Evolutionary conservation across 192 early-diverging fungal genomes (phyloP).

Genomic region (Glomus cerebriforme): DNA sequence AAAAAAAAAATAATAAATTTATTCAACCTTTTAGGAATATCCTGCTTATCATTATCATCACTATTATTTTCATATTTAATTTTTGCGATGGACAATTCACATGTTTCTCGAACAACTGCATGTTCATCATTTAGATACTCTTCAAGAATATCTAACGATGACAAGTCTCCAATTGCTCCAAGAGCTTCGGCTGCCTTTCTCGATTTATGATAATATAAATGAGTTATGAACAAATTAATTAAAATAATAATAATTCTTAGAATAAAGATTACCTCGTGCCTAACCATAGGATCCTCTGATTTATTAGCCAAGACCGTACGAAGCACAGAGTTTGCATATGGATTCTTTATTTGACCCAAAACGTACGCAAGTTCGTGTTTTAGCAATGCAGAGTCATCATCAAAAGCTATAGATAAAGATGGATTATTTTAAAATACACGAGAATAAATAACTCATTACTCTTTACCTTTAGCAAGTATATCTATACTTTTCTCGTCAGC

Average conservation of each 20-base stretch:
- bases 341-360: constrained; percentile 92
- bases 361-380: constrained; percentile 97
- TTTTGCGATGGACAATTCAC: constrained; percentile 83
- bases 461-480: constrained; percentile 76
- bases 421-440: background rate
- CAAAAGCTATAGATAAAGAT: constrained; percentile 53
- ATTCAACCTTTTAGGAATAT: constrained; percentile 39
- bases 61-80: constrained; percentile 77
- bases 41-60: constrained; percentile 51
- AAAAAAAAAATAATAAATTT: constrained; percentile 5
- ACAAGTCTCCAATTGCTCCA: constrained; percentile 82
- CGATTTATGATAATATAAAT: background rate
- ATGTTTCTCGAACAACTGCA: constrained; percentile 83
- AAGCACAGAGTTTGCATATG: constrained; percentile 71
- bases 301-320: constrained; percentile 64
- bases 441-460: background rate
- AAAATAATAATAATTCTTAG: background rate
- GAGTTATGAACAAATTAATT: background rate
- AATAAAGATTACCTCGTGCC: constrained; percentile 73
- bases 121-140: constrained; percentile 71
- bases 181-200: constrained; percentile 88
- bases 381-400: constrained; percentile 83
- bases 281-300: constrained; percentile 88
- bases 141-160: constrained; percentile 70
- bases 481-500: constrained; percentile 72